Evolutionary conservation across 345 rosid genomes (phyloP).

Genomic region (Angophora floribunda): DNA sequence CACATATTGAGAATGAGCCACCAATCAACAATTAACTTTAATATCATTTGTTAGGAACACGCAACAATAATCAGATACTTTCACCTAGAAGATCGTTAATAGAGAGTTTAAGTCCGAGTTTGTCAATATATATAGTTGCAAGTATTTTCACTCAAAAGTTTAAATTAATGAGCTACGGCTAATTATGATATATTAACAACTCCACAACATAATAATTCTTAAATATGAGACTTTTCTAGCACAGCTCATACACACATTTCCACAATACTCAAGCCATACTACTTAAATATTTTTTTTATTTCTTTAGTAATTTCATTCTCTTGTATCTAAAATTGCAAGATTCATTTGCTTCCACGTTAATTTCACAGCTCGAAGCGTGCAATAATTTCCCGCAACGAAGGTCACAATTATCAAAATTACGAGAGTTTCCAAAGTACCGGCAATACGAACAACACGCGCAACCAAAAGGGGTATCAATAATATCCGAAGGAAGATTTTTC

Average conservation of each 20-base stretch:
- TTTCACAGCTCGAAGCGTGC: neutral
- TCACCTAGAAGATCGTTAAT: neutral
- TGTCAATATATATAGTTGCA: neutral
- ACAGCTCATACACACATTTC: neutral
- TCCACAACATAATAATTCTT: rapidly evolving
- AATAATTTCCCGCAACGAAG: neutral
- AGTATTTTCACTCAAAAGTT: neutral
- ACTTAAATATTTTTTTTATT: neutral
- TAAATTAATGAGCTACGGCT: neutral
- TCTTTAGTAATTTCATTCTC: neutral
- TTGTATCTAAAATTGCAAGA: neutral
- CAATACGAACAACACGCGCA: neutral
- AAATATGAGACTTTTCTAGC: rapidly evolving
- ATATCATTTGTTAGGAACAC: neutral
- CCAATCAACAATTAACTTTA: neutral
- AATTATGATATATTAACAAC: neutral
- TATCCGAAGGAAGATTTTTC: neutral
- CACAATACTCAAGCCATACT: rapidly evolving
- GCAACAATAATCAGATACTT: neutral
- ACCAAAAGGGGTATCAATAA: neutral
- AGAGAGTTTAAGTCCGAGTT: rapidly evolving
- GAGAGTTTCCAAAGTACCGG: neutral
- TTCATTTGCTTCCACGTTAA: neutral
- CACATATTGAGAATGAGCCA: neutral
- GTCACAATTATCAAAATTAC: neutral